Evolutionary conservation across 192 early-diverging fungal genomes (phyloP), one percentile per base, ranked within the genome.

Genomic region (Backusella macrospora): DNA sequence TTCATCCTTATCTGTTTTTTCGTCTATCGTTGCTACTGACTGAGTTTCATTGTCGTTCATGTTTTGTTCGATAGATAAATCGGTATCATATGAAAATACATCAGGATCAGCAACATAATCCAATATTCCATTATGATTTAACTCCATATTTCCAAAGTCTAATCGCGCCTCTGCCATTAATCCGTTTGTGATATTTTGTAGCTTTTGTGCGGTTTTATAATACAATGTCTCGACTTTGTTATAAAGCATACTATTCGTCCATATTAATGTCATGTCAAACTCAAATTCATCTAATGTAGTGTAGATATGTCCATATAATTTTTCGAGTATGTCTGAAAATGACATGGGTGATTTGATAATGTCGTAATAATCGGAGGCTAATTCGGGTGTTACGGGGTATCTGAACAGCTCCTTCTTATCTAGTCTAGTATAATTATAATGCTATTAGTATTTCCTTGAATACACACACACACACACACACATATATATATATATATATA

Each of bases 331-430:
- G 0, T 85, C 91, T 40, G 79, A 77, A 67, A 96, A 92, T 63
- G 91, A 91, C 94, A 97, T 97, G 0, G 96, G 94, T 9, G 83
- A 55, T 37, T 76, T 81, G 42, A 97, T 86, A 48, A 92, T 73
- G 7, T 85, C 77, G n/a, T 79, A 70, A 81, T 97, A 97, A 71
- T 97, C 96, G 0, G 94, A 89, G 0, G 90, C 92, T 39, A 87
- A 45, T 7, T 84, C 86, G 5, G 73, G 62, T 34, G 88, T 82
- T 2, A 97, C 94, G 6, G 95, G 93, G 26, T 88, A 77, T 62
- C 73, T 75, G 71, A 97, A 94, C 48, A 88, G 78, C 2, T 84
- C 86, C 23, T 92, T 84, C 62, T 84, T 85, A 74, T 97, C 95
- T 72, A 89, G 62, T 52, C 85, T 87, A 63, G 9, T 34, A 62